phyloP scores from a whole-genome alignment of 768 basidiomycete genomes.

The Pleurotus pulmonarius region DNA sequence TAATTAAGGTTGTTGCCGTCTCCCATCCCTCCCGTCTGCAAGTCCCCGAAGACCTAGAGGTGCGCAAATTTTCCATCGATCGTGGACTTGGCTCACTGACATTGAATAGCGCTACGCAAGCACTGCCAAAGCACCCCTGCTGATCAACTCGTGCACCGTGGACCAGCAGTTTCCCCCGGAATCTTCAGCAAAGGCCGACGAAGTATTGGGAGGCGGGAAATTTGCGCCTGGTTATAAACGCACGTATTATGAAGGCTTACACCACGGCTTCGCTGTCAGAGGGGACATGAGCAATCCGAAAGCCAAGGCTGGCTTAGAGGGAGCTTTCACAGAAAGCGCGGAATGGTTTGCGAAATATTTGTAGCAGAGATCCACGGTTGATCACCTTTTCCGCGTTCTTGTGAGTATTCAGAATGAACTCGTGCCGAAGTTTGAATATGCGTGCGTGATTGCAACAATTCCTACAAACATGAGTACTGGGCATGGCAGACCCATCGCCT shows the following conservation, averaged over 20 bases:
- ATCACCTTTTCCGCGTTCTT: no score
- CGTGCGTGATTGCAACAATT: no score
- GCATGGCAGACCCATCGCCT: background rate
- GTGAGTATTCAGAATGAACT: no score
- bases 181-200: constrained; percentile 40
- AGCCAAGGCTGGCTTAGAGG: constrained; percentile 51
- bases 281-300: constrained; percentile 34
- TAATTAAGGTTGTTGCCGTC: constrained; percentile 43
- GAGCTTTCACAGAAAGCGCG: constrained; percentile 45
- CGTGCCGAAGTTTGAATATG: no score
- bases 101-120: constrained; percentile 40
- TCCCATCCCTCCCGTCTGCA: constrained; percentile 61
- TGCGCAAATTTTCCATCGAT: constrained; percentile 17
- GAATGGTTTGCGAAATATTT: constrained; percentile 37
- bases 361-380: background rate
- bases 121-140: constrained; percentile 47
- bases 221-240: constrained; percentile 48
- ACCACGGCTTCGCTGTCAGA: constrained; percentile 42
- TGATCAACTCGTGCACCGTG: constrained; percentile 62
- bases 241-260: constrained; percentile 26
- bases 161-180: constrained; percentile 50
- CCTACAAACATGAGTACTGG: background rate
- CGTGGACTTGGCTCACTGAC: background rate
- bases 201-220: constrained; percentile 42
- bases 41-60: constrained; percentile 60